A percentile compares a stretch with the other conserved stretches of the same genome.
phyloP scores from a whole-genome alignment of 768 basidiomycete genomes.

The Mycena floridula region DNA sequence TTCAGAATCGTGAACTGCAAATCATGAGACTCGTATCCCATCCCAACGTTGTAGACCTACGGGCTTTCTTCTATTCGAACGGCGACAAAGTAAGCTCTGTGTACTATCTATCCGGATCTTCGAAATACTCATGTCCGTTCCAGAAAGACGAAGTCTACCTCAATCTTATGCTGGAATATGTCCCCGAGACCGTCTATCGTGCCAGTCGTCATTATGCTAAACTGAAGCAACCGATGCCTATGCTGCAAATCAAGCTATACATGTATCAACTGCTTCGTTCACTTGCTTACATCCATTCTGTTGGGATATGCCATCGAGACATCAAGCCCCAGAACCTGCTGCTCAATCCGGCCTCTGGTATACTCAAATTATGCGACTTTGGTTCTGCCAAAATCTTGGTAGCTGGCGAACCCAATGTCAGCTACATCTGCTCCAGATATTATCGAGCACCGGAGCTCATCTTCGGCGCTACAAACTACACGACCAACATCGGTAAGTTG shows the following conservation, averaged over 20 bases:
- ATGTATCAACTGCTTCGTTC: slow-evolving; percentile 99
- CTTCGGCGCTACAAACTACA: slow-evolving; percentile 99
- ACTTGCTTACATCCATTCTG: slow-evolving; percentile 97
- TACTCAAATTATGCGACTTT: slow-evolving; percentile 98
- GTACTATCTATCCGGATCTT: slow-evolving; percentile 8
- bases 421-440: slow-evolving; percentile 99
- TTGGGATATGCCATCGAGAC: slow-evolving; percentile 99
- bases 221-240: slow-evolving; percentile 99
- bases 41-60: slow-evolving; percentile 96
- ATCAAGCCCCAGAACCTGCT: slow-evolving; percentile 99
- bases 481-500: slow-evolving; percentile 90
- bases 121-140: slow-evolving; percentile 4
- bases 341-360: slow-evolving; percentile 93
- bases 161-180: slow-evolving; percentile 98
- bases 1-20: slow-evolving; percentile 97
- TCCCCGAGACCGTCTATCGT: slow-evolving; percentile 98
- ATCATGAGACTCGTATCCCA: slow-evolving; percentile 97
- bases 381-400: slow-evolving; percentile 98
- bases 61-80: slow-evolving; percentile 98
- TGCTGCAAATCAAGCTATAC: slow-evolving; percentile 99
- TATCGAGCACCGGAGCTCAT: slow-evolving; percentile 99
- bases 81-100: slow-evolving; percentile 81
- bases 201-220: slow-evolving; percentile 98
- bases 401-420: slow-evolving; percentile 97
- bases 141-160: slow-evolving; percentile 99